These are phyloP conservation scores for Rhexocercosporidium sp. DNA, from an alignment of 2,329 filamentous ascomycete species.

Conservation along the genomic window DNA sequence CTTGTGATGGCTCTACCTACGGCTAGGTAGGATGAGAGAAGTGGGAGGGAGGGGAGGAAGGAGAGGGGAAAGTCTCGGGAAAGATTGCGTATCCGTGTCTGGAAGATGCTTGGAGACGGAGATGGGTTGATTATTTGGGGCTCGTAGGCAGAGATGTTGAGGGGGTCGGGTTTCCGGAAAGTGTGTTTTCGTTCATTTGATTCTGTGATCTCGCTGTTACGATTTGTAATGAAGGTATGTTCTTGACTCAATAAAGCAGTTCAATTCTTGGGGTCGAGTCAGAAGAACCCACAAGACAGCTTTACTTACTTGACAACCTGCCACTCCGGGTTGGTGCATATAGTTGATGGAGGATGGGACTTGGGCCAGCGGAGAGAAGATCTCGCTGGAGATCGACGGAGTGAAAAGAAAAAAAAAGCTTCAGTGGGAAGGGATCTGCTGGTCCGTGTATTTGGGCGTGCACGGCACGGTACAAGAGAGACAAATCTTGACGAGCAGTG, in stretches of 20 bases:
- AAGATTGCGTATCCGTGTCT: not conserved
- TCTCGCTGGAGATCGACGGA: not conserved
- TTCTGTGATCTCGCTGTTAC: too few species aligned
- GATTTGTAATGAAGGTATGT: too few species aligned
- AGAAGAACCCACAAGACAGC: not conserved
- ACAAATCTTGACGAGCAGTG: not conserved
- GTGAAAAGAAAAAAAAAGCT: not conserved
- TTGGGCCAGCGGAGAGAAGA: not conserved
- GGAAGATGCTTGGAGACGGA: too few species aligned
- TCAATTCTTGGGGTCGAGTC: too few species aligned
- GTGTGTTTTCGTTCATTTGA: too few species aligned
- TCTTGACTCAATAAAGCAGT: too few species aligned
- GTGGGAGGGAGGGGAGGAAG: too few species aligned
- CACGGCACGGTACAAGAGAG: not conserved
- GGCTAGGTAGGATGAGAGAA: not conserved
- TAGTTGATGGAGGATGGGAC: not conserved
- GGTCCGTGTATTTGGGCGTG: not conserved
- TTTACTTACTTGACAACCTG: too few species aligned
- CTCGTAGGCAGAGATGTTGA: not conserved
- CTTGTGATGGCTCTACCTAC: not conserved
- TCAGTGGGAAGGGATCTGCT: not conserved
- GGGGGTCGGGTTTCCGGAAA: too few species aligned
- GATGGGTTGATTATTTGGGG: not conserved
- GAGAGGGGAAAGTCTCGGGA: not conserved
- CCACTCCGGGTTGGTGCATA: too few species aligned